Percentiles rank a stretch among this genome's conserved stretches.
These are phyloP conservation scores for Dichotomocladium elegans DNA, from an alignment of 371 early-diverging fungal genomes.

Conservation along the genomic window DNA sequence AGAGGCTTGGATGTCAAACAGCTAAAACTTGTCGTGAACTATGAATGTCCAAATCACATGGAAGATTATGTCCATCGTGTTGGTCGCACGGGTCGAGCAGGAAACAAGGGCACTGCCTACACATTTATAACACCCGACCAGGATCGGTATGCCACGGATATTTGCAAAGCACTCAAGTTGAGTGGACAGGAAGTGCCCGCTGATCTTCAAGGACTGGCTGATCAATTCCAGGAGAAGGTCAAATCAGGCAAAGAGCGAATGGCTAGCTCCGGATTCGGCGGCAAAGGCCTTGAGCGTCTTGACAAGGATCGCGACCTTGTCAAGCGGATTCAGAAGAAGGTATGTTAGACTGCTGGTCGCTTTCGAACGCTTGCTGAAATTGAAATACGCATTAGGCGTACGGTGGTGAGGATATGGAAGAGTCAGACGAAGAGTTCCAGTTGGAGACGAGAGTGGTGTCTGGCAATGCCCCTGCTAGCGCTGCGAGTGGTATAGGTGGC, in stretches of 20 bases:
- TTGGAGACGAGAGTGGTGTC: constrained; percentile 32
- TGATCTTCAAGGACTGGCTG: constrained; percentile 76
- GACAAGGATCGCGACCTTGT: constrained; percentile 91
- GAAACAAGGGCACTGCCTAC: constrained; percentile 94
- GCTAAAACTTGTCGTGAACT: constrained; percentile 95
- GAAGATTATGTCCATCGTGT: constrained; percentile 99
- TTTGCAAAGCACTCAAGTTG: constrained; percentile 85
- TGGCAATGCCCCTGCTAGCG: no score
- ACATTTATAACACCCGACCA: constrained; percentile 95
- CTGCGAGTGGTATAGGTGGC: no score
- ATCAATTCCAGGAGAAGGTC: constrained; percentile 84
- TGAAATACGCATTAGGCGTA: constrained; percentile 45
- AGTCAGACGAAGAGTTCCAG: constrained; percentile 70
- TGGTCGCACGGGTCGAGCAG: constrained; percentile 98
- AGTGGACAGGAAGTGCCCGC: constrained; percentile 72
- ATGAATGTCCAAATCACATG: constrained; percentile 97
- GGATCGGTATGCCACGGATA: constrained; percentile 90
- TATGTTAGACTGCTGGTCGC: no score
- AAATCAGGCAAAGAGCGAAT: constrained; percentile 82
- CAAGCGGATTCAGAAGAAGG: constrained; percentile 87
- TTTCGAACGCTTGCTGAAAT: not conserved
- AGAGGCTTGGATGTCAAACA: constrained; percentile 99
- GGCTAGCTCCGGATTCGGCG: constrained; percentile 92
- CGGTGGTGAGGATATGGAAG: constrained; percentile 67
- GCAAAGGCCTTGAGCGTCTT: constrained; percentile 93